Conservation (phyloP, 352 stramenopile genomes). For the Pythium angustatum region DNA sequence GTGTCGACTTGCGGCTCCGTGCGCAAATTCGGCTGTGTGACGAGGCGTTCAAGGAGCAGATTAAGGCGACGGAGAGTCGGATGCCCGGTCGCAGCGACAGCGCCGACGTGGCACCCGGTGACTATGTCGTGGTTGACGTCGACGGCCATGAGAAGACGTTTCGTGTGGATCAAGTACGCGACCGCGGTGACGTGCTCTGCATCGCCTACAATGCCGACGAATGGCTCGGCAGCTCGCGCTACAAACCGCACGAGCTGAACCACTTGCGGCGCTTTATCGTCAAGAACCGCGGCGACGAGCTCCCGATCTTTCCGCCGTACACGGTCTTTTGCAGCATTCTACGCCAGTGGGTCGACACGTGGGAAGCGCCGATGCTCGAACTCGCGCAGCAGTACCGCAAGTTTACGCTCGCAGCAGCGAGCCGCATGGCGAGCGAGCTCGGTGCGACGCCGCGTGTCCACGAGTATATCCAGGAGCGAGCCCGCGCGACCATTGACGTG, state of each 20-base stretch:
- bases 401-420: constrained; percentile 34
- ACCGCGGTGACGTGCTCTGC: constrained; percentile 13
- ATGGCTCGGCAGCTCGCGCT: constrained; percentile 8
- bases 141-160: background rate
- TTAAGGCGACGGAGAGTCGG: background rate
- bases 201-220: background rate
- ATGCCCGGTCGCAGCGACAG: constrained; percentile 5
- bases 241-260: constrained; percentile 17
- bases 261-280: constrained; percentile 21
- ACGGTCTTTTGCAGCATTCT: constrained; percentile 44
- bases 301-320: constrained; percentile 28
- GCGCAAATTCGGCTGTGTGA: constrained; percentile 37
- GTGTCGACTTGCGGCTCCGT: constrained; percentile 33
- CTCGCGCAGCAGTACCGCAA: constrained; percentile 31
- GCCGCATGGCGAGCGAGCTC: constrained; percentile 25
- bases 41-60: constrained; percentile 25
- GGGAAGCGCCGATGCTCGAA: constrained; percentile 33
- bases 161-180: background rate
- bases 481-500: constrained; percentile 15
- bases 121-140: constrained; percentile 9
- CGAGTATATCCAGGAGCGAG: constrained; percentile 28
- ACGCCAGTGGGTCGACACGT: constrained; percentile 40
- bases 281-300: constrained; percentile 29
- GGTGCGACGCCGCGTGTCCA: constrained; percentile 23
- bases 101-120: background rate